phyloP scores from a whole-genome alignment of 306 rosid species.

The Corylus avellana region DNA sequence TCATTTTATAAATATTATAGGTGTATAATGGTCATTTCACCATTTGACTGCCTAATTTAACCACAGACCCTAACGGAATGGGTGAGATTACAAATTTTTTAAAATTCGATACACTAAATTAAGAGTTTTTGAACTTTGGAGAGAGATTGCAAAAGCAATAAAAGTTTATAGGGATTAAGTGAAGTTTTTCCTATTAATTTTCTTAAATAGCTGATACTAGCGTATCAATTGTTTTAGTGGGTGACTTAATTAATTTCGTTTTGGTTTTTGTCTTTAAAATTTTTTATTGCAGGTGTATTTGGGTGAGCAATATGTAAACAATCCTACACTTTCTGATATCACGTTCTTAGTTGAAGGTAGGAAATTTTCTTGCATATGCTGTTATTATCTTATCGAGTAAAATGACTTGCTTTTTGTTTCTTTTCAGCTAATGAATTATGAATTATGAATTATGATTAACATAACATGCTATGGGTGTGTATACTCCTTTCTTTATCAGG shows the following conservation, averaged over 20 bases:
- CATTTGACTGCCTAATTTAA: too few species aligned
- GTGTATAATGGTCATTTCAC: too few species aligned
- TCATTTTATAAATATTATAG: too few species aligned
- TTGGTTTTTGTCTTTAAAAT: conserved; percentile 1
- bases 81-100: too few species aligned
- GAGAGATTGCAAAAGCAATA: too few species aligned
- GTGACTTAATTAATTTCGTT: not conserved
- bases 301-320: conserved; percentile 92
- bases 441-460: not conserved
- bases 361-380: not conserved
- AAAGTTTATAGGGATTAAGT: too few species aligned
- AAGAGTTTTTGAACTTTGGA: too few species aligned
- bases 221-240: not conserved
- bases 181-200: not conserved
- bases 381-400: not conserved
- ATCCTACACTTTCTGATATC: conserved; percentile 77
- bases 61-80: too few species aligned
- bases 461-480: not conserved
- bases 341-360: conserved; percentile 94
- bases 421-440: not conserved
- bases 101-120: too few species aligned
- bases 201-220: not conserved
- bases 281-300: conserved; percentile 78
- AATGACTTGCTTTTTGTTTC: conserved; percentile 3
- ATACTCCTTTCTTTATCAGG: conserved; percentile 54